Evolutionary conservation across 495 filamentous ascomycete species (phyloP).

Genomic region (Penicillium paradoxum): DNA sequence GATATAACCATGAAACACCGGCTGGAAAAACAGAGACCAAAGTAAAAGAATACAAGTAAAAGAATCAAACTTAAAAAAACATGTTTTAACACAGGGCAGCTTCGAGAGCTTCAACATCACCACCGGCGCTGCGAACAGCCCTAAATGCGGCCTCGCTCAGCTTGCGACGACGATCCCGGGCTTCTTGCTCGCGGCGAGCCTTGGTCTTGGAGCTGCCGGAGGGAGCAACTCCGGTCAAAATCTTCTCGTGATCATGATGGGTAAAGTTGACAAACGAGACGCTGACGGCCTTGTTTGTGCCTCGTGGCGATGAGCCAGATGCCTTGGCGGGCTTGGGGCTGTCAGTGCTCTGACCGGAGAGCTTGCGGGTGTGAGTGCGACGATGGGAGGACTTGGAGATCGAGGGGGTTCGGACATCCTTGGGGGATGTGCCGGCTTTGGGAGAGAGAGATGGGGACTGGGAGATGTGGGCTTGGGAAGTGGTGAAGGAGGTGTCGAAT

Average conservation of each 20-base stretch:
- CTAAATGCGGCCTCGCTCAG: conserved; percentile 67
- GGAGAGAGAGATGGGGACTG: conserved; percentile 42
- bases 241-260: conserved; percentile 69
- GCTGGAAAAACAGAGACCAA: conserved; percentile 17
- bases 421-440: conserved; percentile 28
- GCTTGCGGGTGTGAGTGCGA: conserved; percentile 32
- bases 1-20: conserved; percentile 22
- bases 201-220: conserved; percentile 91
- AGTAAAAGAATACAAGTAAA: conserved; percentile 1
- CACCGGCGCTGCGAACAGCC: conserved; percentile 73
- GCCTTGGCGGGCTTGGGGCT: conserved; percentile 35
- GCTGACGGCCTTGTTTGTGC: conserved; percentile 34
- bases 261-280: conserved; percentile 91
- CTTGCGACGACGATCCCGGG: conserved; percentile 69
- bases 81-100: conserved; percentile 36
- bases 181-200: conserved; percentile 81
- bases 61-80: conserved; percentile 5
- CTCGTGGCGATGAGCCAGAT: conserved; percentile 27
- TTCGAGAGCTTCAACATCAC: conserved; percentile 59
- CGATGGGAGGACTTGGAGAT: conserved; percentile 24
- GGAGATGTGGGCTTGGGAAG: conserved; percentile 26
- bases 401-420: conserved; percentile 14
- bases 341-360: conserved; percentile 34
- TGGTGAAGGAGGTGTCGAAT: conserved; percentile 28
- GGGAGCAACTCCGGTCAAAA: conserved; percentile 88